Conservation (phyloP, 768 basidiomycete species). For the Lentinula guzmanii region DNA sequence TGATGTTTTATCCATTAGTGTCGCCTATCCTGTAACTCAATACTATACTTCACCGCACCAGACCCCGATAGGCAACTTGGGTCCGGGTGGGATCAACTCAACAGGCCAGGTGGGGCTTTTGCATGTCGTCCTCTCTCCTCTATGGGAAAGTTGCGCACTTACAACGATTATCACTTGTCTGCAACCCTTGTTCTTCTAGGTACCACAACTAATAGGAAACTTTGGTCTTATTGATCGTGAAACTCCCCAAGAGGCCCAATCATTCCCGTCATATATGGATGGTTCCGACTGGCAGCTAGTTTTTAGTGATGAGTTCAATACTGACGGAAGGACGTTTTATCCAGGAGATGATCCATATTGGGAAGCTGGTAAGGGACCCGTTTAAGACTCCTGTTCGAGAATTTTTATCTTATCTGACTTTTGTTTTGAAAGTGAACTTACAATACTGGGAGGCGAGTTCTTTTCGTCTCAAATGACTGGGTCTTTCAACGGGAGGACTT, state of each 20-base stretch:
- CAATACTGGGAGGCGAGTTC: constrained; percentile 54
- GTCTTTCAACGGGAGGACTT: no score
- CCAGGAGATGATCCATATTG: constrained; percentile 44
- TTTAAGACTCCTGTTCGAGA: no score
- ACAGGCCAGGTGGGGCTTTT: constrained; percentile 35
- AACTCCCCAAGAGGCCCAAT: constrained; percentile 40
- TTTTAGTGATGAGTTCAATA: constrained; percentile 68
- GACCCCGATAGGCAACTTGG: constrained; percentile 32
- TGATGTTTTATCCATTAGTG: constrained; percentile 12
- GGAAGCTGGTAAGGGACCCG: constrained; percentile 20
- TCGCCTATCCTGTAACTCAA: constrained; percentile 30
- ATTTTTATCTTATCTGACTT: background rate
- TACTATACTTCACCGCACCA: constrained; percentile 21
- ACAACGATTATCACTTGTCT: background rate
- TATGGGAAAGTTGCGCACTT: background rate
- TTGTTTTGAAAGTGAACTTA: constrained; percentile 35
- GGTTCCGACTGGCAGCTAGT: constrained; percentile 33
- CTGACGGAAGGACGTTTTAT: constrained; percentile 49
- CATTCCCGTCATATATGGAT: constrained; percentile 30
- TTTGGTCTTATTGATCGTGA: constrained; percentile 54
- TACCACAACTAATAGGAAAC: constrained; percentile 23
- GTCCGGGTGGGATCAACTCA: constrained; percentile 45
- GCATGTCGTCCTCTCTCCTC: no score
- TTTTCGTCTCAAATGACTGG: background rate
- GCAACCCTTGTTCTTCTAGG: background rate